Evolutionary conservation across 331 rosid species (phyloP), one percentile per base, ranked within the genome.

Genomic region (Erythrophleum ivorense): DNA sequence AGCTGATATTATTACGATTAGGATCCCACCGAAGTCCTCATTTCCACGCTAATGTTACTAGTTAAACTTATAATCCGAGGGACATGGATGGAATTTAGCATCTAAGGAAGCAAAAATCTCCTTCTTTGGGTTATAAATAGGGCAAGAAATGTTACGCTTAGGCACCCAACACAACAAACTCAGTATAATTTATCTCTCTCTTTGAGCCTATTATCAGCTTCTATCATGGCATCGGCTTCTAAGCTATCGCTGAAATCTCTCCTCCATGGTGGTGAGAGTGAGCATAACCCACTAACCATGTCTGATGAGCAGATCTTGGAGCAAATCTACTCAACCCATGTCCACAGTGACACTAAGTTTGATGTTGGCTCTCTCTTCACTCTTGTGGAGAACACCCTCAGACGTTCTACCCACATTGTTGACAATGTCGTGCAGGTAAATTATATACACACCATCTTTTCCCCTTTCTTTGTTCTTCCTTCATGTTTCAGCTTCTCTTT

Each of bases 251-350:
- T 41, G 14, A 38, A 36, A 19, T 33, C 75, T 36, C 1, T 60
- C 0, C 54, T 65, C 33, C 31, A 49, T 0, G 31, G 63, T 76
- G 46, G 45, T 3, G 45, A 34, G 15, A 63, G 9, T 24, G 88
- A 73, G 77, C 81, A 80, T 3, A 86, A 79, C 82, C 81, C 89
- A 9, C 60, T 88, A 7, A 60, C 84, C 75, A 83, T 82, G 87
- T 75, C 90, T 2, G 94, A 88, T 73, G 81, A 87, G 0, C 88
- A 88, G 19, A 91, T 91, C 50, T n/a, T 85, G 69, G 88, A 89
- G 0, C 85, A 80, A 16, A 91, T 91, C 58, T 86, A 87, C 71
- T 40, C 78, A 9, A 91, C 92, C 29, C 91, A 89, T 84, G 91
- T 89, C 19, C 90, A 87, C 50, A 76, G 60, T 21, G 84, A 88